These are phyloP conservation scores for Thozetella sp. DNA, from an alignment of 495 filamentous ascomycete genomes.

Conservation along the genomic window DNA sequence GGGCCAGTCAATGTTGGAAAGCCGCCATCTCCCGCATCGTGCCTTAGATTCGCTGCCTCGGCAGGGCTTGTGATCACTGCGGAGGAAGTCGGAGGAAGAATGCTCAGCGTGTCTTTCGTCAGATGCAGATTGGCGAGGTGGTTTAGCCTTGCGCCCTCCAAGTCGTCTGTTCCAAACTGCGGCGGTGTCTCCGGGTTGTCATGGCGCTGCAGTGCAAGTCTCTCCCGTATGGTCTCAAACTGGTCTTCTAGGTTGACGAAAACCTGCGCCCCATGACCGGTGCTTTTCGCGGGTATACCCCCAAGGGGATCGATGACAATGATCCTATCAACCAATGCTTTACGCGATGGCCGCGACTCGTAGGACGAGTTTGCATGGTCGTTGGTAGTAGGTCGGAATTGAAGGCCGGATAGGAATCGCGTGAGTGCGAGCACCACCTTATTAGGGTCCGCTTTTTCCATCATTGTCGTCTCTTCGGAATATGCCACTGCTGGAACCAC, in stretches of 20 bases:
- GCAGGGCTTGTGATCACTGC: constrained; percentile 83
- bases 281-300: constrained; percentile 75
- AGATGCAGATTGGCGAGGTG: constrained; percentile 78
- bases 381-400: constrained; percentile 20
- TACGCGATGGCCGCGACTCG: constrained; percentile 40
- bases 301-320: constrained; percentile 89
- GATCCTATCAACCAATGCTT: constrained; percentile 75
- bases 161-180: neutral
- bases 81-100: constrained; percentile 86
- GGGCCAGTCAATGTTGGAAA: constrained; percentile 55
- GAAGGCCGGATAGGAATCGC: constrained; percentile 68
- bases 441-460: constrained; percentile 59
- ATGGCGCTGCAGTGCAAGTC: constrained; percentile 43
- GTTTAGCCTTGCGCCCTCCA: constrained; percentile 4
- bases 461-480: constrained; percentile 56
- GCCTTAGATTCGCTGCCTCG: constrained; percentile 65
- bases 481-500: constrained; percentile 74
- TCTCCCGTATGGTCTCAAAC: constrained; percentile 63
- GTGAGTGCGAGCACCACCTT: constrained; percentile 74
- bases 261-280: constrained; percentile 72
- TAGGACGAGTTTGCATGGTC: constrained; percentile 43
- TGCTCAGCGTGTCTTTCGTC: constrained; percentile 63
- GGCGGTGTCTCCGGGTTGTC: neutral
- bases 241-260: constrained; percentile 98
- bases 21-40: constrained; percentile 40